Evolutionary conservation across 1,284 basidiomycete species (phyloP), one percentile per base, ranked within the genome.

Genomic region (Ganoderma lingzhi): DNA sequence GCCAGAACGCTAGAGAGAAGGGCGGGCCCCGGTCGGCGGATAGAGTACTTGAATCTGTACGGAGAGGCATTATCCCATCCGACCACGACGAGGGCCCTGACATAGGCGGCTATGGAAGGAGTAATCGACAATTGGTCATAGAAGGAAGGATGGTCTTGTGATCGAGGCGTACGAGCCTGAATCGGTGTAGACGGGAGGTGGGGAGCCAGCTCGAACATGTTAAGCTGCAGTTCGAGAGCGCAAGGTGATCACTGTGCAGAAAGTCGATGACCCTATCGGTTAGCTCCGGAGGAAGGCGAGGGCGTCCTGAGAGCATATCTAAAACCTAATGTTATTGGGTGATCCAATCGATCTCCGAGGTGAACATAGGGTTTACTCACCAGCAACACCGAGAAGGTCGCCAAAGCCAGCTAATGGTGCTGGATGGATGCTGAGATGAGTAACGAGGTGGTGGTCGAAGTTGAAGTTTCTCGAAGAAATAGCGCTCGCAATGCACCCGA

Each of bases 21-120:
- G 17, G 53, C 30, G 17, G 53, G 53, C 30, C 53, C 53, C 2
- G 53, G 53, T 15, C 53, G 53, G 17, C 53, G 53, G 15, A 56
- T 12, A 35, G 53, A 56, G 30, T 32, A 56, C 30, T 56, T 56
- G 53, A 56, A 56, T 32, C 53, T 56, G 53, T 56, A 56, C 5
- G 53, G 53, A 15, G 53, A 56, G 53, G 53, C 53, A 15, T 56
- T 56, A 17, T 56, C 53, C 53, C 53, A 56, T 35, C 53, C 53
- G 14, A 56, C 53, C 53, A 56, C 53, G 17, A 56, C 32, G 15
- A 56, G 30, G 53, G 35, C 14, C 23, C 17, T 56, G 30, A 56
- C 30, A 35, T 56, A 56, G 30, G 28, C 30, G 30, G 53, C 53
- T 15, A 56, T 56, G 53, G 17, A 32, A 17, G 53, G 53, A 15